Evolutionary conservation across 306 rosid genomes (phyloP).

Genomic region (Cyclanthera cordifolia): DNA sequence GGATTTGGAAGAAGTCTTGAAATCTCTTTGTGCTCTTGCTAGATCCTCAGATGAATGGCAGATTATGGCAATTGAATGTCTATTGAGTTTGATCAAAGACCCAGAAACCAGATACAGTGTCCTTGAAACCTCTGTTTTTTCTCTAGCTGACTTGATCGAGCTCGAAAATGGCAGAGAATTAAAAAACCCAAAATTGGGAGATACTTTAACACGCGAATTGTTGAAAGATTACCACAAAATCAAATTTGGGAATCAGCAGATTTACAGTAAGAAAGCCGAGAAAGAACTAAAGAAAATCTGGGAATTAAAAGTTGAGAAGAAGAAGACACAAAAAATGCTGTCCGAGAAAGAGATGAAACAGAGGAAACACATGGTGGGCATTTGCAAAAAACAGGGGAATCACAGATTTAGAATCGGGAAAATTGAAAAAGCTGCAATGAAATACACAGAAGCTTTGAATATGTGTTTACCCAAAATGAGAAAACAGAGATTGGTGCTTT

Average conservation of each 20-base stretch:
- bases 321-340: conserved; percentile 41
- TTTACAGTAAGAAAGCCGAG: conserved; percentile 30
- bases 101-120: conserved; percentile 38
- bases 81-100: conserved; percentile 46
- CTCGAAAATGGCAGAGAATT: conserved; percentile 11
- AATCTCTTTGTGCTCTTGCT: conserved; percentile 32
- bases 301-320: conserved; percentile 61
- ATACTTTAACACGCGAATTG: conserved; percentile 32
- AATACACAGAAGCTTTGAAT: conserved; percentile 48
- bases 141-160: conserved; percentile 47
- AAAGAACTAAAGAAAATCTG: conserved; percentile 37
- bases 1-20: conserved; percentile 23
- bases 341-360: conserved; percentile 30
- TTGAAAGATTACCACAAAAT: conserved; percentile 54
- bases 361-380: conserved; percentile 23
- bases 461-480: conserved; percentile 27
- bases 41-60: conserved; percentile 51
- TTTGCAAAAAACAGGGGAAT: conserved; percentile 41
- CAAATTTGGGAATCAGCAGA: conserved; percentile 35
- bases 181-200: conserved; percentile 30
- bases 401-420: conserved; percentile 30
- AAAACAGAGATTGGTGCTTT: conserved; percentile 48
- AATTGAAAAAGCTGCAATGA: conserved; percentile 32
- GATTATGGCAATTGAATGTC: conserved; percentile 40
- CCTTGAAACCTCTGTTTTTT: conserved; percentile 24